Percentiles rank a stretch among this genome's conserved stretches.
Evolutionary conservation across 345 rosid genomes (phyloP).

Genomic region (Moricandia arvensis): DNA sequence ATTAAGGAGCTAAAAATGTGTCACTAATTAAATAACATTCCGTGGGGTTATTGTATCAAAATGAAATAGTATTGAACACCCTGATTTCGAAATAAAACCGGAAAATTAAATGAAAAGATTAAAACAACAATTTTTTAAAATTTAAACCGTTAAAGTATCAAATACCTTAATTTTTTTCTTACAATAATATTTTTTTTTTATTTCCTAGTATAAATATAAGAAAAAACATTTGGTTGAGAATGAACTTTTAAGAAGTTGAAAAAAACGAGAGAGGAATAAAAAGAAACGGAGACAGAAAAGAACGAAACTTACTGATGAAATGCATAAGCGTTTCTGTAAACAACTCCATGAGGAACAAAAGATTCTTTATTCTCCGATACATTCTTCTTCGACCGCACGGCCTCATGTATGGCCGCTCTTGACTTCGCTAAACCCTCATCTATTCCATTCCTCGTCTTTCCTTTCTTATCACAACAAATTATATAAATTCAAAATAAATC

Average conservation of each 20-base stretch:
- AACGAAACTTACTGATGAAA: slow-evolving; percentile 55
- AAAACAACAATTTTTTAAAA: slow-evolving; percentile 3
- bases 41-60: neutral
- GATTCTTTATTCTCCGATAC: slow-evolving; percentile 37
- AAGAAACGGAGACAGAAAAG: neutral
- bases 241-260: neutral
- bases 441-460: slow-evolving; percentile 22
- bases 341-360: slow-evolving; percentile 49
- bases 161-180: too few relatives aligned
- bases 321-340: slow-evolving; percentile 55
- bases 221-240: neutral
- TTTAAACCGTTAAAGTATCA: neutral
- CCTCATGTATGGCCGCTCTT: slow-evolving; percentile 49
- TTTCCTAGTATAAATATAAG: neutral
- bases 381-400: slow-evolving; percentile 39
- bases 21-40: neutral
- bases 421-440: slow-evolving; percentile 47
- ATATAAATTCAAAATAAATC: neutral
- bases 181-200: neutral
- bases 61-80: neutral
- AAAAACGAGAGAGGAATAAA: neutral
- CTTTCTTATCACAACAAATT: slow-evolving; percentile 17
- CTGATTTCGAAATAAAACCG: neutral
- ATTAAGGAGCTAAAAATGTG: neutral
- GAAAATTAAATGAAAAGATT: neutral